Evolutionary conservation across 2,329 filamentous ascomycete genomes (phyloP).

Genomic region (Fusarium guadeloupense): DNA sequence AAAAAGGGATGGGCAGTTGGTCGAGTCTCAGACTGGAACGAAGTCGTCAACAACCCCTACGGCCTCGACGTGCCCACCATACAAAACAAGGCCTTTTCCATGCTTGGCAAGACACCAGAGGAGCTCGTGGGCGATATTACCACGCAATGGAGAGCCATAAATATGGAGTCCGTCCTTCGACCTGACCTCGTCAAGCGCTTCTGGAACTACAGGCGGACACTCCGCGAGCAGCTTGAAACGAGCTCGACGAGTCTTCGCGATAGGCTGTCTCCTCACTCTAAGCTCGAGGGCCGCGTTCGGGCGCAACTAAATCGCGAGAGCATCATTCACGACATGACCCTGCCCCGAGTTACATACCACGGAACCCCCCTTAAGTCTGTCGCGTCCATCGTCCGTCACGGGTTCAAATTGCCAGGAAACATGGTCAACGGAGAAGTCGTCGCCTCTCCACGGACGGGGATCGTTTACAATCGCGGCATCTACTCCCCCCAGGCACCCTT

Average conservation of each 20-base stretch:
- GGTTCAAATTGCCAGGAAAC: conserved; percentile 52
- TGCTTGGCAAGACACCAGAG: conserved; percentile 15
- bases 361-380: conserved; percentile 50
- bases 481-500: conserved; percentile 54
- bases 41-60: conserved; percentile 25
- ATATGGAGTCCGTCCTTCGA: conserved; percentile 53
- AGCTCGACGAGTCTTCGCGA: conserved; percentile 9
- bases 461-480: conserved; percentile 54
- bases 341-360: conserved; percentile 53
- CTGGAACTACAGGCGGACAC: conserved; percentile 35
- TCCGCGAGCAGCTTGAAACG: conserved; percentile 38
- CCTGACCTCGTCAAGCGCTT: conserved; percentile 47
- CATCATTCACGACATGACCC: conserved; percentile 49
- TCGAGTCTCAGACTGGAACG: conserved; percentile 17
- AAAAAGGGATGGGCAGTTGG: conserved; percentile 22
- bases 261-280: conserved; percentile 26
- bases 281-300: conserved; percentile 5
- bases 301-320: conserved; percentile 35
- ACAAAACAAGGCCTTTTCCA: conserved; percentile 24
- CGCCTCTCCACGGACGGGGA: conserved; percentile 42
- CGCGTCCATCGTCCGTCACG: conserved; percentile 55
- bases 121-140: conserved; percentile 11
- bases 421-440: conserved; percentile 18
- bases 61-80: conserved; percentile 33
- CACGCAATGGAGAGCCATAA: conserved; percentile 45